Evolutionary conservation across 2,329 filamentous ascomycete species (phyloP).

Genomic region (Rhynchosporium secalis): DNA sequence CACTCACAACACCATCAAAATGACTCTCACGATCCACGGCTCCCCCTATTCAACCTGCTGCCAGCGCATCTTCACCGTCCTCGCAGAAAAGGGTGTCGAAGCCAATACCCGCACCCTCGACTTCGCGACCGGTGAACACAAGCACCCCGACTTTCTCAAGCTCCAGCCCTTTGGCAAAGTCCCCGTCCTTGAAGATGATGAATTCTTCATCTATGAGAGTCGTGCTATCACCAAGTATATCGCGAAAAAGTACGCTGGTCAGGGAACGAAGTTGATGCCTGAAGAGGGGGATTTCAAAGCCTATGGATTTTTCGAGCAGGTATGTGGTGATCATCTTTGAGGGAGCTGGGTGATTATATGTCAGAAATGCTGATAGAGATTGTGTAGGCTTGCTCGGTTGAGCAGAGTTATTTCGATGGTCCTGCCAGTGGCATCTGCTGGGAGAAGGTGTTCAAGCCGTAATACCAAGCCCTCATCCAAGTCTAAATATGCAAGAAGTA

Average conservation of each 20-base stretch:
- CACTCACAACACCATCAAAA: slow-evolving; percentile 24
- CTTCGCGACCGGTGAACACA: slow-evolving; percentile 36
- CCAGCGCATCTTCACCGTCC: slow-evolving; percentile 34
- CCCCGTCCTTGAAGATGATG: slow-evolving; percentile 41
- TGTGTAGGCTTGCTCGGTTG: slow-evolving; percentile 33
- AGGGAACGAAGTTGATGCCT: slow-evolving; percentile 35
- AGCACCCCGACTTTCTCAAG: slow-evolving; percentile 30
- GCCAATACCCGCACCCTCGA: slow-evolving; percentile 37
- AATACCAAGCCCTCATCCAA: slow-evolving; percentile 28
- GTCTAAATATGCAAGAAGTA: slow-evolving; percentile 10
- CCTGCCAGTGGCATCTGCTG: neutral
- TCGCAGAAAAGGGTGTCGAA: slow-evolving; percentile 39
- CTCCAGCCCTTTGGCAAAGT: slow-evolving; percentile 42
- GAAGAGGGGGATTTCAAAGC: slow-evolving; percentile 30
- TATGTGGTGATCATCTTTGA: slow-evolving; percentile 15
- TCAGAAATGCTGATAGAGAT: neutral
- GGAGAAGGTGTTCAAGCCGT: neutral
- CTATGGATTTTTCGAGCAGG: slow-evolving; percentile 35
- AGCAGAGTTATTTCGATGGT: slow-evolving; percentile 36
- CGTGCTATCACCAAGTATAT: slow-evolving; percentile 40
- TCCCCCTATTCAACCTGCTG: slow-evolving; percentile 34
- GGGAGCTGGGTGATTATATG: neutral
- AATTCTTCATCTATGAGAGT: slow-evolving; percentile 39
- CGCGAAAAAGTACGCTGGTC: slow-evolving; percentile 37
- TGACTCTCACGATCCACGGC: slow-evolving; percentile 41